Evolutionary conservation across 345 rosid species (phyloP).

Genomic region (Eucalyptus polybractea): DNA sequence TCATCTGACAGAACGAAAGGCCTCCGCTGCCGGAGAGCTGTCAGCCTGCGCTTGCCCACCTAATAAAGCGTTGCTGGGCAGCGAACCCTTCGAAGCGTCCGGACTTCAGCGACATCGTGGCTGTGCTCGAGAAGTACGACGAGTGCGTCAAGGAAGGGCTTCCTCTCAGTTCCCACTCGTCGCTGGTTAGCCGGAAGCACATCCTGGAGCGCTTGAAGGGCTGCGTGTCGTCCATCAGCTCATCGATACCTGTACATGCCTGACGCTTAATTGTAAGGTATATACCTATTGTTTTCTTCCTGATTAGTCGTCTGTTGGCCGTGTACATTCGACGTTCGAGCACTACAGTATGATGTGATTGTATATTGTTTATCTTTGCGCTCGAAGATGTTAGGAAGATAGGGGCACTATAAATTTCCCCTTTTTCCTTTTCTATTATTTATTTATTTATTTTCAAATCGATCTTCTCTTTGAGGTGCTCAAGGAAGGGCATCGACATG

Average conservation of each 20-base stretch:
- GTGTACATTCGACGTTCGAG: not conserved
- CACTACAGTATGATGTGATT: not conserved
- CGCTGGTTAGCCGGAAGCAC: slow-evolving; percentile 45
- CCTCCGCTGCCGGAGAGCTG: slow-evolving; percentile 93
- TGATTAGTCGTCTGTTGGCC: not conserved
- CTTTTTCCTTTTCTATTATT: not conserved
- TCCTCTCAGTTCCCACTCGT: slow-evolving; percentile 67
- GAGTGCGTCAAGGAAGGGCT: slow-evolving; percentile 86
- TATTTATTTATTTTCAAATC: not conserved
- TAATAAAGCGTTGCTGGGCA: slow-evolving; percentile 92
- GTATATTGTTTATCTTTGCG: not conserved
- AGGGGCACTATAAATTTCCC: not conserved
- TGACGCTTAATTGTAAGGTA: slow-evolving; percentile 12
- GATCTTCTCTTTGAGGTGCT: not conserved
- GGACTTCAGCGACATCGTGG: slow-evolving; percentile 75
- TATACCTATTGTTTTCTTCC: not conserved
- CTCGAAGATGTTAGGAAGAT: not conserved
- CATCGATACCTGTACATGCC: slow-evolving; percentile 76
- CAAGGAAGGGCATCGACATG: not conserved
- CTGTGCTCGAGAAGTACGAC: slow-evolving; percentile 68
- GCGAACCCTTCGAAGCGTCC: slow-evolving; percentile 84
- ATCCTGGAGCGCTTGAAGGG: slow-evolving; percentile 68
- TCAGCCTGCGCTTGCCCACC: slow-evolving; percentile 77
- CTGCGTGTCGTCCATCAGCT: slow-evolving; percentile 48
- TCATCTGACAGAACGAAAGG: slow-evolving; percentile 59